Conservation (phyloP, 768 basidiomycete genomes). For the Crassisporium funariophilum region DNA sequence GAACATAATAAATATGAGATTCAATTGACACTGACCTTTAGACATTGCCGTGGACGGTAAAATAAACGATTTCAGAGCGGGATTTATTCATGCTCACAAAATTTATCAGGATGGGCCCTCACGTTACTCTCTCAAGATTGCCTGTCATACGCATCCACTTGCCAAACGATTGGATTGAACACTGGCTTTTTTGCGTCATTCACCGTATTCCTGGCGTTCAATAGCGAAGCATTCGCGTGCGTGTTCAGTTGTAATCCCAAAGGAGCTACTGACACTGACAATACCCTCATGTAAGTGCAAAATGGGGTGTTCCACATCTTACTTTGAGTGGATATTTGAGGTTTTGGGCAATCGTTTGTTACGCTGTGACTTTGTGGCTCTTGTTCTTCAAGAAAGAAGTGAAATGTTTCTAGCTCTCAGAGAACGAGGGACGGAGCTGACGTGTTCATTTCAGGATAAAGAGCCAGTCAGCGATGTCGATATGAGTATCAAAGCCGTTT, state of each 20-base stretch:
- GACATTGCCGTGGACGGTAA: conserved; percentile 98
- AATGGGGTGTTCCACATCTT: conserved; percentile 76
- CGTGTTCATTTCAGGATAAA: conserved; percentile 58
- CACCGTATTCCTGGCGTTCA: conserved; percentile 96
- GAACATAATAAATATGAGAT: neutral
- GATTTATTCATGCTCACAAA: neutral
- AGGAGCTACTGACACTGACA: neutral
- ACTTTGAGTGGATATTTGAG: conserved; percentile 79
- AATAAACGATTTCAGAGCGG: conserved; percentile 23
- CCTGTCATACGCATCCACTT: conserved; percentile 95
- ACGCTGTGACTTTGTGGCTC: conserved; percentile 86
- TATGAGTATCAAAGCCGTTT: conserved; percentile 88
- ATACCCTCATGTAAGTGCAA: conserved; percentile 43
- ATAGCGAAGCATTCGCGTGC: conserved; percentile 89
- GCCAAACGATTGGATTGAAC: conserved; percentile 96
- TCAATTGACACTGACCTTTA: conserved; percentile 34
- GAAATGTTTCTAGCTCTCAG: conserved; percentile 82
- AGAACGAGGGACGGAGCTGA: conserved; percentile 73
- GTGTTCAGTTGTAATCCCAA: conserved; percentile 22
- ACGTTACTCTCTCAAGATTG: conserved; percentile 91
- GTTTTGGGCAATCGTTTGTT: conserved; percentile 85
- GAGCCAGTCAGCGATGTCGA: conserved; percentile 74
- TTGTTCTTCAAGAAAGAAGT: conserved; percentile 90
- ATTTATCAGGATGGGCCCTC: conserved; percentile 68
- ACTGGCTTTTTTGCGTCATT: conserved; percentile 95